Base-by-base conservation (phyloP, 2,329 filamentous ascomycete species). In the Alternaria burnsii region DNA sequence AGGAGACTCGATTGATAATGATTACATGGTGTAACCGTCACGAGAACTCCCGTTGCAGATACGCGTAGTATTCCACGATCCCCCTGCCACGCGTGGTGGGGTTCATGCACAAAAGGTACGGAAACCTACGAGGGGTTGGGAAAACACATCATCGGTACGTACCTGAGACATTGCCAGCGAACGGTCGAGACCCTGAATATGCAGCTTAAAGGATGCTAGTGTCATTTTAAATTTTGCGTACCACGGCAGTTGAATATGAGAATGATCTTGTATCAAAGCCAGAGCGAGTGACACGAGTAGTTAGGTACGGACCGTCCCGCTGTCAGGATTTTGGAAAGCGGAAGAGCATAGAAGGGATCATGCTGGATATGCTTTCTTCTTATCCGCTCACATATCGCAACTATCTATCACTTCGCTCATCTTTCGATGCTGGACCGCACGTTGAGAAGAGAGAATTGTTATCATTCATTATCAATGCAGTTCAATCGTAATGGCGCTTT, bases 281-380 rank as follows among this genome's bases (percentile, higher is more conserved):
- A 24, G 46, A 18, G 32, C 26, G 9, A 9, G 20, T 30, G 28
- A 30, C 28, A 30, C 28, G 28, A 30, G 11, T 50, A 8, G 46
- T 32, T 50, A 50, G 46, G 46, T 50, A 42, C 59, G 59, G 59
- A 43, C 59, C 59, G 59, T 32, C n/a, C 59, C 59, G 50, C 59
- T 55, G 36, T 24, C 34, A n/a, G 30, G 14, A 46, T 26, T 22
- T 18, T 40, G 50, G 34, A 41, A 52, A 16, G 50, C 22, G 22
- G 50, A 30, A 41, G 50, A 41, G 16, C 9, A 14, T 5, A 30
- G 55, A 59, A 58, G 47, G 59, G 59, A 62, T 59, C n/a, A 62
- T 62, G 59, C 59, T 52, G 24, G 50, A 41, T 52, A 41, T 30
- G 46, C 12, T 50, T 38, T 5, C 46, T 24, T 50, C 30, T 26